phyloP scores from a whole-genome alignment of 306 rosid species.

The Lathyrus aphaca region DNA sequence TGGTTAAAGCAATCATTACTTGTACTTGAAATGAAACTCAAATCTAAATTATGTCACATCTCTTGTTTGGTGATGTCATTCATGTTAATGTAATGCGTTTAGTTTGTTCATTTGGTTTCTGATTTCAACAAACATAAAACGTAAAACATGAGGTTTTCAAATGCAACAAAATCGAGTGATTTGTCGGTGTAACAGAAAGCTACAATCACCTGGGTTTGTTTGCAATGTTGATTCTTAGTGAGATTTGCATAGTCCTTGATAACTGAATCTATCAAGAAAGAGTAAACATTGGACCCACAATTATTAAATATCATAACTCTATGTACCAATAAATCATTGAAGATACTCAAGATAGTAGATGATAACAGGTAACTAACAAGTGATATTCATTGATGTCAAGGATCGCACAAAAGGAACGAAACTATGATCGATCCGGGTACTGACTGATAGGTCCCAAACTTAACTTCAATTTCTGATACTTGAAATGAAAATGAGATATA shows the following conservation, averaged over 20 bases:
- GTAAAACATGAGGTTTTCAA: too few relatives aligned
- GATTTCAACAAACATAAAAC: too few relatives aligned
- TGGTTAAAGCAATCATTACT: conserved; percentile 9
- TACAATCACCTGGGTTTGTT: background rate
- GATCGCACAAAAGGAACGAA: background rate
- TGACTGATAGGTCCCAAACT: conserved; percentile 1
- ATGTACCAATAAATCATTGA: conserved; percentile 1
- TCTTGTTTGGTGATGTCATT: background rate
- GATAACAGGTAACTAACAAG: background rate
- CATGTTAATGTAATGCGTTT: background rate
- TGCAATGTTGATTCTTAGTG: background rate
- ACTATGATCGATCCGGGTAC: background rate
- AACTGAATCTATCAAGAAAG: background rate
- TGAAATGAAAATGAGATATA: background rate
- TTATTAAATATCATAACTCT: background rate
- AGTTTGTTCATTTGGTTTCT: background rate
- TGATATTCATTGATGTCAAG: background rate
- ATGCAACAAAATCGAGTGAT: too few relatives aligned
- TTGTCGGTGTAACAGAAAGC: background rate
- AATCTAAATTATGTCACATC: conserved; percentile 17
- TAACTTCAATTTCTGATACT: background rate
- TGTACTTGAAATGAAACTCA: conserved; percentile 26
- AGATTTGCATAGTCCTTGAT: background rate
- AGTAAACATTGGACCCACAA: conserved; percentile 8
- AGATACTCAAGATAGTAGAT: background rate